Base-by-base conservation (phyloP, 1,139 yeast species). In the Yamadazyma oceani region DNA sequence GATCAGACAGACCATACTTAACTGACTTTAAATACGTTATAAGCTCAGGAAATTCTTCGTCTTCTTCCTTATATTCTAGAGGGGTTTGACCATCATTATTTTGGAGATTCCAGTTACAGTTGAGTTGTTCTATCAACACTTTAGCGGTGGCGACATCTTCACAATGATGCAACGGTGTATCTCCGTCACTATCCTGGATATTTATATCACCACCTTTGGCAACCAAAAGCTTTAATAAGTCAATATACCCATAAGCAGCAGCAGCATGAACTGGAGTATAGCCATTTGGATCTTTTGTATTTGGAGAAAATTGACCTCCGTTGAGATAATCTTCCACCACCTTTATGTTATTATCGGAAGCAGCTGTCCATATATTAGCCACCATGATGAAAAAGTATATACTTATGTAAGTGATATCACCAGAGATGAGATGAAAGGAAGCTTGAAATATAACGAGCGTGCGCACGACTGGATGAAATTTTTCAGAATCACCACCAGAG, bases 211-310 rank as follows among this genome's bases (percentile, higher is more conserved):
- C 98, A 2, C 87, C 85, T 17, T 69, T 58, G 10, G 53, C 59
- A 16, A 87, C 64, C 37, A 92, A 70, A 43, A 72, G 74, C 39
- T 66, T 62, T 35, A 94, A 66, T 33, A 94, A 66, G 8, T 83
- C 89, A 7, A 66, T 52, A 55, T 92, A 92, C 5, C 94, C 94
- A 57, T 92, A 92, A 1, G 97, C 85, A 3, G 95, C 95, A 3
- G 97, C 97, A 0, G 98, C 98, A 59, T 92, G 98, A 21, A 92
- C 74, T 10, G 97, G 95, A 0, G 97, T 90, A 61, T 92, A 92
- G 0, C 98, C 98, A 53, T 89, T 88, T 1, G 88, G 85, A 58
- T 92, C 98, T 48, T 83, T 80, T 14, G 83, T 75, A 54, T 87
- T 83, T 2, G 96, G 77, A 2, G 80, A 69, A 45, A 69, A 73